These are phyloP conservation scores for Aspergillus asperescens DNA, from an alignment of 495 filamentous ascomycete genomes.

Conservation along the genomic window DNA sequence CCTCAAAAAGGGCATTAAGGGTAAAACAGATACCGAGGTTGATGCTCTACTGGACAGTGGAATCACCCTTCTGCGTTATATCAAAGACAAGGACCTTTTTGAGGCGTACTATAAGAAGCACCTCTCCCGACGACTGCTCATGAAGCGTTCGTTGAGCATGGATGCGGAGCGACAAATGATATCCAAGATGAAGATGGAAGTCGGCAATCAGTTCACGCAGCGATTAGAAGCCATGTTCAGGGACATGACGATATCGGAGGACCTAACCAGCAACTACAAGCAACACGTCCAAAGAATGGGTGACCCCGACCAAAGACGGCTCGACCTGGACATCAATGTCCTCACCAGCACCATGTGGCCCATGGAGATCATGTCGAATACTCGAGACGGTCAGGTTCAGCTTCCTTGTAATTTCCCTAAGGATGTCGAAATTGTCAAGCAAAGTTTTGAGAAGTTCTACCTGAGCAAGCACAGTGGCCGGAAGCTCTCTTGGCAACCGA, in stretches of 20 bases:
- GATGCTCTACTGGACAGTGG: conserved; percentile 85
- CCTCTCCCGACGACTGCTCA: conserved; percentile 75
- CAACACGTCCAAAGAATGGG: conserved; percentile 58
- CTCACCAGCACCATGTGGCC: conserved; percentile 95
- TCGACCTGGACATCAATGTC: conserved; percentile 77
- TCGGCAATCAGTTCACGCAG: conserved; percentile 87
- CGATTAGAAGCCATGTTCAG: conserved; percentile 98
- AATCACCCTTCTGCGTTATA: conserved; percentile 76
- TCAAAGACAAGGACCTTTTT: conserved; percentile 91
- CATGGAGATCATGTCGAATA: conserved; percentile 69
- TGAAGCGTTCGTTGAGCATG: conserved; percentile 78
- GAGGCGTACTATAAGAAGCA: conserved; percentile 99
- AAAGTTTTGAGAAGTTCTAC: conserved; percentile 89
- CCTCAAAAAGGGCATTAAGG: conserved; percentile 87
- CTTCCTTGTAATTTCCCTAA: conserved; percentile 63
- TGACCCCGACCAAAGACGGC: conserved; percentile 59
- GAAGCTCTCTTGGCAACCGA: conserved; percentile 76
- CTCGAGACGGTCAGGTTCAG: conserved; percentile 47
- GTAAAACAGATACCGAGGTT: conserved; percentile 86
- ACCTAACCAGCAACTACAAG: conserved; percentile 72
- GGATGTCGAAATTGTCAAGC: conserved; percentile 68
- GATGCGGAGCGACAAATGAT: conserved; percentile 96
- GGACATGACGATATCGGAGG: conserved; percentile 87
- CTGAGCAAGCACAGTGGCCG: conserved; percentile 80
- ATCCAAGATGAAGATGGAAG: conserved; percentile 88